Conservation (phyloP, 495 filamentous ascomycete species). For the Annulohypoxylon nitens region DNA sequence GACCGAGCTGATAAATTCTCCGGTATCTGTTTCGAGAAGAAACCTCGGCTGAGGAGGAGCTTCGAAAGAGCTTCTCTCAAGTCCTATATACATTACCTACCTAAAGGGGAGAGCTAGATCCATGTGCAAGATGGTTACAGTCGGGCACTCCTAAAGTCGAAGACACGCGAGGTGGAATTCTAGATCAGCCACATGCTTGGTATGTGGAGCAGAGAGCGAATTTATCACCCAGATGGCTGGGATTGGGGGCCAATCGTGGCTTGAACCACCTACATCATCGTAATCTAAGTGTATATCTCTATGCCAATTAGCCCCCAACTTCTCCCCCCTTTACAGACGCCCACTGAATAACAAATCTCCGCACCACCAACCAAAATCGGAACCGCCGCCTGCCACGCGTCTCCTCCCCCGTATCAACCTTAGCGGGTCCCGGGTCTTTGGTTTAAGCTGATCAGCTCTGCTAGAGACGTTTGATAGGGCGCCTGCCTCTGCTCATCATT, state of each 20-base stretch:
- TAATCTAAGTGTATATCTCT: conserved; percentile 18
- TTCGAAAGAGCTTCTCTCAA: not conserved
- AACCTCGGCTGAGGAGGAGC: not conserved
- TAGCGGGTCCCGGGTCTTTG: conserved; percentile 29
- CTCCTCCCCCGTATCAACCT: conserved; percentile 18
- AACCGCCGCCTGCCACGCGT: conserved; percentile 23
- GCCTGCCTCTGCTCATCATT: not conserved
- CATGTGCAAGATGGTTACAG: not conserved
- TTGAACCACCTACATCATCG: conserved; percentile 16
- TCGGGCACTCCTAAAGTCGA: not conserved
- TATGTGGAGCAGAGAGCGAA: conserved; percentile 6
- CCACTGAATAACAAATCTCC: conserved; percentile 14
- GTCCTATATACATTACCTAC: not conserved
- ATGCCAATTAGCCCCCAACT: conserved; percentile 26
- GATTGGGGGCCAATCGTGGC: conserved; percentile 36
- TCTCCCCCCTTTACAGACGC: conserved; percentile 1
- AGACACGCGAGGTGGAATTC: not conserved
- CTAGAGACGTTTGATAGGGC: conserved; percentile 17
- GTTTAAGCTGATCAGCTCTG: conserved; percentile 13
- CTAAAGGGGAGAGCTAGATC: conserved; percentile 7
- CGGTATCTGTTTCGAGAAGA: not conserved
- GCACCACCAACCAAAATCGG: conserved; percentile 1
- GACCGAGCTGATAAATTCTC: not conserved
- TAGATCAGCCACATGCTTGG: not conserved
- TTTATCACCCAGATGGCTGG: conserved; percentile 17